Evolutionary conservation across 140 eudicot genomes (phyloP).

Genomic region (Oenanthe javanica): DNA sequence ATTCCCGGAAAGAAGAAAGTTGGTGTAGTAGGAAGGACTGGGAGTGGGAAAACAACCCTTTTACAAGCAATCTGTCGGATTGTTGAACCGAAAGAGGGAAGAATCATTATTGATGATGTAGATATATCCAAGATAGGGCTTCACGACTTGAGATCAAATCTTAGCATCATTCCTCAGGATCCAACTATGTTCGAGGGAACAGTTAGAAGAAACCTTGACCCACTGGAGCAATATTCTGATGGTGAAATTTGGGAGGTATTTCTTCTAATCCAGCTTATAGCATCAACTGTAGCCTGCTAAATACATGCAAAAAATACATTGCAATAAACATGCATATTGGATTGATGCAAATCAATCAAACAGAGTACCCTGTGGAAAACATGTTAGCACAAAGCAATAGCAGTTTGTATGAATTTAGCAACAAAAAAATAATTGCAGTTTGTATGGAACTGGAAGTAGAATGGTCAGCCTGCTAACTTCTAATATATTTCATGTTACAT

Average conservation of each 20-base stretch:
- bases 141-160: constrained; percentile 63
- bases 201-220: constrained; percentile 23
- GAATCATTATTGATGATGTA: constrained; percentile 52
- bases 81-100: constrained; percentile 59
- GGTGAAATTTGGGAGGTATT: constrained; percentile 60
- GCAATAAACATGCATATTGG: neutral
- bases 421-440: neutral
- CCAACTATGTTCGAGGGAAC: too few species aligned
- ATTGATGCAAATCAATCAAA: too few species aligned
- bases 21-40: constrained; percentile 75
- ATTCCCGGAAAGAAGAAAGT: constrained; percentile 78
- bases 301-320: neutral
- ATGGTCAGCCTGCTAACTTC: neutral
- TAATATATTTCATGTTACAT: neutral
- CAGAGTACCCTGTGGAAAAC: too few species aligned
- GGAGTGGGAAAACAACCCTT: constrained; percentile 67
- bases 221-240: constrained; percentile 46
- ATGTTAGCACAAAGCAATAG: neutral
- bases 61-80: constrained; percentile 61
- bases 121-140: constrained; percentile 66
- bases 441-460: neutral
- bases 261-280: neutral
- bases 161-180: constrained; percentile 70
- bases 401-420: neutral
- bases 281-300: neutral